These are phyloP conservation scores for Trypanosoma mega DNA, from an alignment of 208 protist species.

Conservation along the genomic window DNA sequence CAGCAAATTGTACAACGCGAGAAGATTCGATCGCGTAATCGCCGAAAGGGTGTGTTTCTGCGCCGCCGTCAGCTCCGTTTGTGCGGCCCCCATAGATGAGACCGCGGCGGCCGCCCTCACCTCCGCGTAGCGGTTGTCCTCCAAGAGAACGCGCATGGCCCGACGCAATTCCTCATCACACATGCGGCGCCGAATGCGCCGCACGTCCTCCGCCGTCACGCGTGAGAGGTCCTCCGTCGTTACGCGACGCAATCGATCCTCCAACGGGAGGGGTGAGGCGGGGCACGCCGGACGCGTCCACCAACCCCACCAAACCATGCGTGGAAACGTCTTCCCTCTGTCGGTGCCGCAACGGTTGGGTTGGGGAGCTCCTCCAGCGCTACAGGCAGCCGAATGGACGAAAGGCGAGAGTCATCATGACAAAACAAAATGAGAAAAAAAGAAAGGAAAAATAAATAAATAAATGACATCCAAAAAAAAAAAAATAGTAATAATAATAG, in stretches of 20 bases:
- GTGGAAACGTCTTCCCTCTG: neutral
- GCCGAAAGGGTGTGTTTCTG: conserved; percentile 32
- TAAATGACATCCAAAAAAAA: neutral
- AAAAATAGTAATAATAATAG: neutral
- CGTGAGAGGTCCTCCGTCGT: conserved; percentile 40
- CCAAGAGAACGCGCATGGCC: conserved; percentile 54
- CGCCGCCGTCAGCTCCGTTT: conserved; percentile 29
- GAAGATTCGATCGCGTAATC: conserved; percentile 17
- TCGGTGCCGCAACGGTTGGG: neutral
- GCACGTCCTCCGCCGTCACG: conserved; percentile 57
- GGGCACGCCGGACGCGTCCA: neutral
- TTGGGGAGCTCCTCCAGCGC: neutral
- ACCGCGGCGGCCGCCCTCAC: conserved; percentile 36
- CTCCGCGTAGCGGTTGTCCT: conserved; percentile 70
- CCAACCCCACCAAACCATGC: conserved; percentile 1
- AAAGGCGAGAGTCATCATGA: neutral
- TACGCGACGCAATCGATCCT: conserved; percentile 55
- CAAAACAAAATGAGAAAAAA: neutral
- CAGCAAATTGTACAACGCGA: conserved; percentile 68
- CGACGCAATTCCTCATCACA: conserved; percentile 35
- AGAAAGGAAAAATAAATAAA: conserved; percentile 5
- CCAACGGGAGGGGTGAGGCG: conserved; percentile 27
- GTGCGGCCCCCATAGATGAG: conserved; percentile 38
- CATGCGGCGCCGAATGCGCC: conserved; percentile 32
- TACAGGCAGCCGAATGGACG: no score